Evolutionary conservation across 208 protist species (phyloP), one percentile per base, ranked within the genome.

Genomic region (Herpetomonas samuelpessoai): DNA sequence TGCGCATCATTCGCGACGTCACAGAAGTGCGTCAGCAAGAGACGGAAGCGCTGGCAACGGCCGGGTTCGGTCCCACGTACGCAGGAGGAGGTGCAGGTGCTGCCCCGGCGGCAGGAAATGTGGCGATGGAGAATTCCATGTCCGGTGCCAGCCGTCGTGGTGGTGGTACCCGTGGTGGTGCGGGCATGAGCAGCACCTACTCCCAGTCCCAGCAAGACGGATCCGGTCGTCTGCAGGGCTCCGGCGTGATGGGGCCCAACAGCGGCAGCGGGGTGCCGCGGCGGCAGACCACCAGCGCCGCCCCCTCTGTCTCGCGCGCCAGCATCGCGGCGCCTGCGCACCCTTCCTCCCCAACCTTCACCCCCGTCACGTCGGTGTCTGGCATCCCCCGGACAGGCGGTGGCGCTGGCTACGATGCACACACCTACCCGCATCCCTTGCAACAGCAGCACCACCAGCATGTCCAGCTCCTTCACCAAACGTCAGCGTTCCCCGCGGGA

Each of bases 21-120:
- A 72, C 67, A n/a, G 67, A 68, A 25, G 60, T 60, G 21, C 62
- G 68, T 26, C 65, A 60, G n/a, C 59, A 65, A 7, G 71, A 71
- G 21, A 28, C 44, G 19, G 46, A n/a, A 27, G 27, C n/a, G 38
- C 38, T 22, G 50, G 14, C 14, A 16, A n/a, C 24, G 27, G 21
- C 41, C 3, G 16, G 0, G 26, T 27, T 35, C 41, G 51, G 7
- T 12, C 21, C 6, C 48, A 61, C 35, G 41, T 27, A 27, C 38
- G 38, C 25, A 48, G 56, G 46, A 22, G 35, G 14, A 10, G 22
- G 35, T 53, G 19, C 25, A 39, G 44, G 14, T 52, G 62, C 2
- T 26, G 10, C 24, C 14, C 25, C 26, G 12, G 19, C 18, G 19
- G 10, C 27, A 26, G 51, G 44, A 31, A 62, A 47, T 39, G 28